A percentile compares a stretch with the other conserved stretches of the same genome.
These are phyloP conservation scores for Verticillium albo-atrum DNA, from an alignment of 2,329 filamentous ascomycete species.

Conservation along the genomic window DNA sequence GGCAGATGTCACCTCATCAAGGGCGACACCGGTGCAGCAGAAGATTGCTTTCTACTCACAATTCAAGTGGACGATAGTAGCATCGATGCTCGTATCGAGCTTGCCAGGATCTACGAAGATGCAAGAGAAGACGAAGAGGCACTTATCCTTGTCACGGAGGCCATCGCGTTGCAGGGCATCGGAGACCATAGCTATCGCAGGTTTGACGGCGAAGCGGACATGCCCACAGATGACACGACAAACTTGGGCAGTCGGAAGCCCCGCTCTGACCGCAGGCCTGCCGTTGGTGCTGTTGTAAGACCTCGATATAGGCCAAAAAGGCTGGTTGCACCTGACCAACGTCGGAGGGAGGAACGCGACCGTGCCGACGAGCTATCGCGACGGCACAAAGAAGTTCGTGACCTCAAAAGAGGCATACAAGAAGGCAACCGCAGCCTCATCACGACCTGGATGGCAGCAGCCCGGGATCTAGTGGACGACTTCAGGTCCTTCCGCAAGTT, in stretches of 20 bases:
- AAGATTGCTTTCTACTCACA: constrained; percentile 71
- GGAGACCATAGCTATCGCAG: constrained; percentile 25
- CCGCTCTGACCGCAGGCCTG: not conserved
- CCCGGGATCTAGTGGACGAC: constrained; percentile 56
- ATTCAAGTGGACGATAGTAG: constrained; percentile 67
- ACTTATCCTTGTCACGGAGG: constrained; percentile 70
- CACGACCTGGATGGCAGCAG: constrained; percentile 52
- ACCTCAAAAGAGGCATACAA: constrained; percentile 36
- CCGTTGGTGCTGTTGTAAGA: not conserved
- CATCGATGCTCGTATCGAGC: constrained; percentile 71
- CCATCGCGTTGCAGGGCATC: constrained; percentile 58
- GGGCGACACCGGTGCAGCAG: constrained; percentile 62
- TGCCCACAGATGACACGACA: not conserved
- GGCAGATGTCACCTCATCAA: constrained; percentile 66
- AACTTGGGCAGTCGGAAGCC: not conserved
- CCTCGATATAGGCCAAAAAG: constrained; percentile 40
- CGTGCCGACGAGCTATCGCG: constrained; percentile 31
- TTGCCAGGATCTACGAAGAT: constrained; percentile 81
- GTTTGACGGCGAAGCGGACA: constrained; percentile 5
- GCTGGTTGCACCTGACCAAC: constrained; percentile 38
- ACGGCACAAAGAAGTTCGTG: constrained; percentile 39
- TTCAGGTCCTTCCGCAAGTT: constrained; percentile 61
- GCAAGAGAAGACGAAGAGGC: constrained; percentile 71
- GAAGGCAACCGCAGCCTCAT: constrained; percentile 39
- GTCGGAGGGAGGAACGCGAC: constrained; percentile 38